phyloP scores from a whole-genome alignment of 495 filamentous ascomycete species.

The Neurospora hispaniola region DNA sequence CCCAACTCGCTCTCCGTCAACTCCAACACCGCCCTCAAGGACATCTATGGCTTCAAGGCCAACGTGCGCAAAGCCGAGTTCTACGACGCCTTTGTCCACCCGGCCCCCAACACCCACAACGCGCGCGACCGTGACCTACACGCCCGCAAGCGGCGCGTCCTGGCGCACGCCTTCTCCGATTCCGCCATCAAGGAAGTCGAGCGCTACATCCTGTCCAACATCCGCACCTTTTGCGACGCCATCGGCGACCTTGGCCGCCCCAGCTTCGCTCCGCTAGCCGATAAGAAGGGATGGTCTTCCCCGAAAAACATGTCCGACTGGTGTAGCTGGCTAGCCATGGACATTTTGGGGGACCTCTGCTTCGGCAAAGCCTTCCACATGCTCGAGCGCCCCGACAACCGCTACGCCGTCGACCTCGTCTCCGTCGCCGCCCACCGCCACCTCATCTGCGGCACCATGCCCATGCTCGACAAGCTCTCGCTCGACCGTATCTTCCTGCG shows the following conservation, averaged over 20 bases:
- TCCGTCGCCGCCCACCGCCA: slow-evolving; percentile 45
- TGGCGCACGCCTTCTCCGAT: slow-evolving; percentile 54
- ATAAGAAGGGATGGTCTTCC: slow-evolving; percentile 33
- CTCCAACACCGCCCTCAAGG: slow-evolving; percentile 43
- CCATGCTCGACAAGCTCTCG: slow-evolving; percentile 41
- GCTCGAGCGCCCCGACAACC: slow-evolving; percentile 49
- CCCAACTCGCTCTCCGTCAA: slow-evolving; percentile 53
- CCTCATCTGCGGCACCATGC: slow-evolving; percentile 46
- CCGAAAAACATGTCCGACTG: slow-evolving; percentile 50
- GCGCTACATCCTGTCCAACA: slow-evolving; percentile 44
- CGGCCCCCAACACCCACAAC: slow-evolving; percentile 49
- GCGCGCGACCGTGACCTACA: slow-evolving; percentile 48
- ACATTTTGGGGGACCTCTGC: slow-evolving; percentile 60
- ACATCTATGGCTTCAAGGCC: slow-evolving; percentile 49
- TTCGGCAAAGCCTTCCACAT: slow-evolving; percentile 66
- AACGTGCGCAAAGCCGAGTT: slow-evolving; percentile 56
- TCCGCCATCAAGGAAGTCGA: slow-evolving; percentile 46
- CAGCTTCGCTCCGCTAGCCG: slow-evolving; percentile 6
- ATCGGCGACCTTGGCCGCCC: slow-evolving; percentile 30
- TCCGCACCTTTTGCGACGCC: slow-evolving; percentile 40
- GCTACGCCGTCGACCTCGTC: slow-evolving; percentile 47
- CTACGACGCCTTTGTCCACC: slow-evolving; percentile 52
- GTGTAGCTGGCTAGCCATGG: slow-evolving; percentile 58
- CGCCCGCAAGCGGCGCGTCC: slow-evolving; percentile 52
- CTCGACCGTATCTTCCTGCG: slow-evolving; percentile 50